Evolutionary conservation across 805 yeast species (phyloP).

Genomic region (Candida andamanensis): DNA sequence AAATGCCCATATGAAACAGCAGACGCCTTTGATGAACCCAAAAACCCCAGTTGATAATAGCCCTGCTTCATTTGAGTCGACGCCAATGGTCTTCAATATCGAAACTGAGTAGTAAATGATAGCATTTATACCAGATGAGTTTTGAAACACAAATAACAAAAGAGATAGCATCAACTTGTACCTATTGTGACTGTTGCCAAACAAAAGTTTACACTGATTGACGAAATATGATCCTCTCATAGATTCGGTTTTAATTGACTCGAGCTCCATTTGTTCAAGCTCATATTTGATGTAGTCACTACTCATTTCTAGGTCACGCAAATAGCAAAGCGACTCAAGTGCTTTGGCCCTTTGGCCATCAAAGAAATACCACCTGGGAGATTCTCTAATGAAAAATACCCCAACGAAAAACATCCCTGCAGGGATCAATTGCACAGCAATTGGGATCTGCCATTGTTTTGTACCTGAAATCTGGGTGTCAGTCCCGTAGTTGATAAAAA

Average conservation of each 20-base stretch:
- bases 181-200: conserved; percentile 22
- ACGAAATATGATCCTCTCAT: conserved; percentile 32
- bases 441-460: conserved; percentile 45
- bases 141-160: conserved; percentile 38
- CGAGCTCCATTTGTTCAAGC: conserved; percentile 22
- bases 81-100: conserved; percentile 47
- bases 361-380: conserved; percentile 40
- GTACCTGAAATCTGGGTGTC: conserved; percentile 23
- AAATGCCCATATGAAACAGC: conserved; percentile 40
- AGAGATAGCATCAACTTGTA: conserved; percentile 33
- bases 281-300: conserved; percentile 40
- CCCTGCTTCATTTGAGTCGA: conserved; percentile 39
- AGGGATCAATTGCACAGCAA: conserved; percentile 43
- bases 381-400: conserved; percentile 36
- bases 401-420: conserved; percentile 37
- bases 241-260: conserved; percentile 19
- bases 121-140: conserved; percentile 46
- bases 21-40: conserved; percentile 44
- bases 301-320: conserved; percentile 35
- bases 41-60: conserved; percentile 49
- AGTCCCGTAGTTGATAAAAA: conserved; percentile 47
- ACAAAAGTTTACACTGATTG: conserved; percentile 34
- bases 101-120: conserved; percentile 50
- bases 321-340: conserved; percentile 26
- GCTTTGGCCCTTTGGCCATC: conserved; percentile 32